These are phyloP conservation scores for Auriscalpium microsporum DNA, from an alignment of 768 basidiomycete species.

Conservation along the genomic window DNA sequence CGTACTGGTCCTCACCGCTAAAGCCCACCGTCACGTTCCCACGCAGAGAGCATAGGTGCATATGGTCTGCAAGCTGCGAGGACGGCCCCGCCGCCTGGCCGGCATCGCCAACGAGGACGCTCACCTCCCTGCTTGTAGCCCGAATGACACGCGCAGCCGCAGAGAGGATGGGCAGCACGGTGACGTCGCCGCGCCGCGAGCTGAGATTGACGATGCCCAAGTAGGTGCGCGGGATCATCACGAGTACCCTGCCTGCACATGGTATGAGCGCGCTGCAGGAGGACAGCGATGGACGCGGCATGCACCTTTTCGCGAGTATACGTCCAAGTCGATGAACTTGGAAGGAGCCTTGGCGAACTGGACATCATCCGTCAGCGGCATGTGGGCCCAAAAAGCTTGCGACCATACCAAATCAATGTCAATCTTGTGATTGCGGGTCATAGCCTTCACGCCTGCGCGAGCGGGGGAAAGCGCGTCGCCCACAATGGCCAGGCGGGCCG, in stretches of 20 bases:
- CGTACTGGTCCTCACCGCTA: conserved; percentile 10
- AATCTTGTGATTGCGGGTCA: conserved; percentile 4
- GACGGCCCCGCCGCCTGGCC: background rate
- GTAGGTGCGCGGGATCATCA: conserved; percentile 12
- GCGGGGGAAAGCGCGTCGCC: background rate
- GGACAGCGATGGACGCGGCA: background rate
- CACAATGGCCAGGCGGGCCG: conserved; percentile 1
- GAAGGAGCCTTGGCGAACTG: conserved; percentile 8
- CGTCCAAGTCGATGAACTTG: conserved; percentile 4
- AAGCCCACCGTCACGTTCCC: conserved; percentile 10
- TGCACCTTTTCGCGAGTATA: conserved; percentile 1
- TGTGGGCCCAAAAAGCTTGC: background rate
- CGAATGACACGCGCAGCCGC: conserved; percentile 4
- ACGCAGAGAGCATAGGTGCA: conserved; percentile 4
- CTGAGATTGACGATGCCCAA: conserved; percentile 10
- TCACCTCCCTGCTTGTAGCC: background rate
- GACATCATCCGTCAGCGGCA: background rate
- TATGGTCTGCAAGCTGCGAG: conserved; percentile 2
- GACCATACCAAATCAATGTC: conserved; percentile 8
- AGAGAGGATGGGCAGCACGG: conserved; percentile 5
- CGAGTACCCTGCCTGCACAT: background rate
- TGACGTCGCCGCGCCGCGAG: background rate
- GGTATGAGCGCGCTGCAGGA: too few relatives aligned
- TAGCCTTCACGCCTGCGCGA: conserved; percentile 3
- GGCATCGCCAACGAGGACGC: conserved; percentile 6